Evolutionary conservation across 2,329 filamentous ascomycete species (phyloP), one percentile per base, ranked within the genome.

Genomic region (Colletotrichum tamarilloi): DNA sequence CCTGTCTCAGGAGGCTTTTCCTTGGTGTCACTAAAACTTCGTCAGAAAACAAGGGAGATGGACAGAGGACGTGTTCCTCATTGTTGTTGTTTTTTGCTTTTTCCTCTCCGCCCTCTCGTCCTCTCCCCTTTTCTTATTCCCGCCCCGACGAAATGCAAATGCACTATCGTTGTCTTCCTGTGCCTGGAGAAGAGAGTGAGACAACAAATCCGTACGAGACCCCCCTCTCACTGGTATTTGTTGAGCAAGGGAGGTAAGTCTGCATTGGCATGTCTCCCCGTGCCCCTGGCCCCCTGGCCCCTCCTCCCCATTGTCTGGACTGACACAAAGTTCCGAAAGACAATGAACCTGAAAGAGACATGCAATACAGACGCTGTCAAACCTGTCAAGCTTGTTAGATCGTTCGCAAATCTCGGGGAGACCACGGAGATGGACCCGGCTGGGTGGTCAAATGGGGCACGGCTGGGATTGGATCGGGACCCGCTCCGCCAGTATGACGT

Each of bases 1-100:
- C 8, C 30, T 69, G 60, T 73, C 68, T 62, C 70, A 69, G 42
- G 62, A 38, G 30, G 16, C 53, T n/a, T 24, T 24, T 57, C n/a
- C 32, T 22, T 63, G 58, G 19, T 68, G 64, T 38, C 28, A 35
- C 30, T 12, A 35, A 35, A 5, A 12, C 8, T 35, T 35, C 32
- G 32, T 35, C 32, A 35, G 32, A 35, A 35, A 35, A 35, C 1
- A 35, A 35, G 32, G 55, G 64, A 38, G 26, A 49, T 30, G 19
- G 30, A 7, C 11, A 35, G 56, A 12, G 49, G 19, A 22, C 22
- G 5, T 55, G 24, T 56, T 28, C 24, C 35, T 55, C 19, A 49
- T 55, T 28, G 12, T 26, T 55, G 30, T 38, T 63, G 12, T 35
- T 55, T 55, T 63, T 64, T 22, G 3, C 4, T 55, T 30, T 65